Percentiles rank a stretch among this genome's conserved stretches.
Conservation (phyloP, 164 flowering plant genomes). For the Malania oleifera region DNA sequence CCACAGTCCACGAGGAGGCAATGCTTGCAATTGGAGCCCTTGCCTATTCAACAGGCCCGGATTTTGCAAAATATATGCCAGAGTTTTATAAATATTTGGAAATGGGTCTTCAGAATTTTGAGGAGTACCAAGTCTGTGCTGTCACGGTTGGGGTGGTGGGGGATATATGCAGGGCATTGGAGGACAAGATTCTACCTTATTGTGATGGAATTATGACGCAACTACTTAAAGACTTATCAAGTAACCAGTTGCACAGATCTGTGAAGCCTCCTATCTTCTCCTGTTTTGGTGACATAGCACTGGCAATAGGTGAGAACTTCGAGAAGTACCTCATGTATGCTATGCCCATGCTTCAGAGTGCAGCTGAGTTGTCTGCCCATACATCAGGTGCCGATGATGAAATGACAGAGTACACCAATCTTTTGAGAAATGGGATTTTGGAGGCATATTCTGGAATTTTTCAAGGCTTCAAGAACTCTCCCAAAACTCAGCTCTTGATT, state of each 20-base stretch:
- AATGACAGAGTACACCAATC: constrained; percentile 55
- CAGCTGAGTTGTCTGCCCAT: constrained; percentile 57
- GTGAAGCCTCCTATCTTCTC: constrained; percentile 73
- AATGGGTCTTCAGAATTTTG: constrained; percentile 76
- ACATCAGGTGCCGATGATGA: constrained; percentile 54
- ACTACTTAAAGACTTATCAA: constrained; percentile 55
- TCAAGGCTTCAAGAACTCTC: constrained; percentile 73
- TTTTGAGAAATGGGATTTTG: constrained; percentile 64
- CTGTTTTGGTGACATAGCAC: constrained; percentile 68
- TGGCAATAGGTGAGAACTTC: constrained; percentile 66
- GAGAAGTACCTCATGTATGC: constrained; percentile 65
- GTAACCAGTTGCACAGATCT: constrained; percentile 64
- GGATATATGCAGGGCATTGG: constrained; percentile 64
- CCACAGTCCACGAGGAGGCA: constrained; percentile 72
- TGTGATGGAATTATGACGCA: constrained; percentile 75
- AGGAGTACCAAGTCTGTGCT: constrained; percentile 72
- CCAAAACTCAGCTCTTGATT: constrained; percentile 55
- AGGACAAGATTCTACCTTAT: constrained; percentile 55
- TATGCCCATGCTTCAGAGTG: constrained; percentile 70
- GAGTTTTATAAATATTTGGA: constrained; percentile 60
- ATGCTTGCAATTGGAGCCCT: constrained; percentile 73
- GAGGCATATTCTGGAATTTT: constrained; percentile 77
- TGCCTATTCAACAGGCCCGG: constrained; percentile 55
- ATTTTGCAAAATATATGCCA: constrained; percentile 60
- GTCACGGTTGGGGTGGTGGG: constrained; percentile 72